A percentile compares a stretch with the other conserved stretches of the same genome.
These are phyloP conservation scores for Phlyctochytrium planicorne DNA, from an alignment of 192 early-diverging fungal genomes.

Conservation along the genomic window DNA sequence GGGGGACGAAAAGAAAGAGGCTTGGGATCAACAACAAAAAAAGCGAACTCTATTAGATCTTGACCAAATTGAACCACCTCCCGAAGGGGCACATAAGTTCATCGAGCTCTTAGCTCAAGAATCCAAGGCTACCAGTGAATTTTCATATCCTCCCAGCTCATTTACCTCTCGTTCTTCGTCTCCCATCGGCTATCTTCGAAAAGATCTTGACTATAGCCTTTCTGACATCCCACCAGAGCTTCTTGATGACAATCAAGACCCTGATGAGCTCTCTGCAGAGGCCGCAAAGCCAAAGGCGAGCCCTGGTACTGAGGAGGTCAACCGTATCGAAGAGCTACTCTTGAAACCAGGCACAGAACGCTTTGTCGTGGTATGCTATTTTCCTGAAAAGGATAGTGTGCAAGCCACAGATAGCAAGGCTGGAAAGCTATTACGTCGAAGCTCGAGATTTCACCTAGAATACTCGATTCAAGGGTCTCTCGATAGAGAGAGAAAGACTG, in stretches of 20 bases:
- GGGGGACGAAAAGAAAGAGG: constrained; percentile 11
- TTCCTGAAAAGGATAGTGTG: constrained; percentile 59
- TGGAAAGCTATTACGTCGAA: constrained; percentile 49
- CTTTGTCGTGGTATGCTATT: constrained; percentile 76
- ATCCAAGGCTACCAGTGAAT: constrained; percentile 43
- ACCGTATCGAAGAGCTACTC: constrained; percentile 83
- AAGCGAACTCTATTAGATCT: constrained; percentile 29
- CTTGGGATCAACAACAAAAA: constrained; percentile 21
- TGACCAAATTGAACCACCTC: constrained; percentile 36
- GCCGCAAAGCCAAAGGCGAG: neutral
- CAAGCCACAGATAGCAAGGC: constrained; percentile 65
- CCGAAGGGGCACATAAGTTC: constrained; percentile 17
- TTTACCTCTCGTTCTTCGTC: constrained; percentile 21
- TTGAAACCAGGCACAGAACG: constrained; percentile 83
- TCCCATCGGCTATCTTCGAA: constrained; percentile 12
- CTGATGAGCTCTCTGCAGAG: neutral
- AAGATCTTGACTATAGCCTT: constrained; percentile 13
- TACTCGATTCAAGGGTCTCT: constrained; percentile 40
- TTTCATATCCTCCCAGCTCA: constrained; percentile 40
- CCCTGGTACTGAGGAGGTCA: constrained; percentile 39
- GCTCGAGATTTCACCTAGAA: constrained; percentile 35
- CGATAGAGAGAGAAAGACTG: constrained; percentile 66
- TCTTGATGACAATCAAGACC: no score
- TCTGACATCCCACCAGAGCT: no score
- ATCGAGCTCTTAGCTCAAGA: constrained; percentile 22